phyloP scores from a whole-genome alignment of 2,329 filamentous ascomycete genomes.

The Emergomyces orientalis region DNA sequence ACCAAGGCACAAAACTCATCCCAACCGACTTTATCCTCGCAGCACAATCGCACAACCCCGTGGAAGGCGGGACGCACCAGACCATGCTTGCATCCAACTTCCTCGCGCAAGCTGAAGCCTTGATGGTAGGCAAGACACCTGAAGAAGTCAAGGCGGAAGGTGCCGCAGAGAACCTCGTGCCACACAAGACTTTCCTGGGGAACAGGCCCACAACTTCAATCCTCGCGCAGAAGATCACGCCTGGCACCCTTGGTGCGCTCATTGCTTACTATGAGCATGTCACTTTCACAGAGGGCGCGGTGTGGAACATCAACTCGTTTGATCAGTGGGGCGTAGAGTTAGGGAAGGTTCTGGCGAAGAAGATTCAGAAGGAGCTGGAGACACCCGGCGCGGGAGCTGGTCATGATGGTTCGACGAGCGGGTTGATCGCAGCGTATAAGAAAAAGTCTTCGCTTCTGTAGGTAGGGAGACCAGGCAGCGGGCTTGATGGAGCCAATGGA shows the following conservation, averaged over 20 bases:
- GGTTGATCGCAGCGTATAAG: slow-evolving; percentile 89
- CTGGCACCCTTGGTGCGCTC: slow-evolving; percentile 81
- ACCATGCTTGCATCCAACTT: slow-evolving; percentile 49
- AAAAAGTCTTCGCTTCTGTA: slow-evolving; percentile 45
- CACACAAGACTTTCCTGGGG: slow-evolving; percentile 99
- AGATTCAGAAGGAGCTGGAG: slow-evolving; percentile 78
- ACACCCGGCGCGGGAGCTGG: slow-evolving; percentile 57
- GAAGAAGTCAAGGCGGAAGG: slow-evolving; percentile 42
- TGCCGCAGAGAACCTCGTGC: slow-evolving; percentile 52
- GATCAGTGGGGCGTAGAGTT: slow-evolving; percentile 99
- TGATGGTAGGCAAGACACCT: slow-evolving; percentile 47
- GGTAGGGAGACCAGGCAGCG: neutral
- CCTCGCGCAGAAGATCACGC: slow-evolving; percentile 85
- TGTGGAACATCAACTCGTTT: slow-evolving; percentile 99
- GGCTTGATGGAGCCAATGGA: neutral
- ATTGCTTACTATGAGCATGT: slow-evolving; percentile 99
- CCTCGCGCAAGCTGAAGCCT: slow-evolving; percentile 41
- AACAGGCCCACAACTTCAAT: slow-evolving; percentile 97
- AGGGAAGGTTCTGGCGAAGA: slow-evolving; percentile 92
- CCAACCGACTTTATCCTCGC: slow-evolving; percentile 97
- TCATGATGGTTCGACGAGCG: slow-evolving; percentile 82
- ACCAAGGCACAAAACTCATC: slow-evolving; percentile 98
- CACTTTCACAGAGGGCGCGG: slow-evolving; percentile 91
- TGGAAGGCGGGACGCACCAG: slow-evolving; percentile 87
- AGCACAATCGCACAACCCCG: slow-evolving; percentile 91